Evolutionary conservation across 352 stramenopile species (phyloP).

Genomic region (Pythium aquatile): DNA sequence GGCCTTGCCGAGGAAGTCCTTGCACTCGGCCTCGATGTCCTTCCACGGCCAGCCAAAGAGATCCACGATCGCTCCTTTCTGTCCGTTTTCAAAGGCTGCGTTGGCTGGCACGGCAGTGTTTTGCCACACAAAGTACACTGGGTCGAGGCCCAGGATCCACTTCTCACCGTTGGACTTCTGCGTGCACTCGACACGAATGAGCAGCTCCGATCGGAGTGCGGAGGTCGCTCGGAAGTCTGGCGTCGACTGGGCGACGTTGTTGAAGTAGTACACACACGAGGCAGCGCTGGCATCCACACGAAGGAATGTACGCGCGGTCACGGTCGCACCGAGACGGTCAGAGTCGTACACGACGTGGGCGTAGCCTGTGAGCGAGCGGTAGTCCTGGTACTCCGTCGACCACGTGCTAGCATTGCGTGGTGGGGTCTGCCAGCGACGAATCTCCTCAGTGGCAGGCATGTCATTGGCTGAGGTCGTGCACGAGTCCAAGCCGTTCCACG

Average conservation of each 20-base stretch:
- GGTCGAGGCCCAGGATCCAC: slow-evolving; percentile 46
- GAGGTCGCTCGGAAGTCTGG: slow-evolving; percentile 26
- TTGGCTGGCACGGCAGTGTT: slow-evolving; percentile 34
- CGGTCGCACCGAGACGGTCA: slow-evolving; percentile 32
- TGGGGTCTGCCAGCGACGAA: slow-evolving; percentile 46
- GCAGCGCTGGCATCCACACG: slow-evolving; percentile 17
- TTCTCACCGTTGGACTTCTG: slow-evolving; percentile 12
- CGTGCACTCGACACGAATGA: slow-evolving; percentile 32
- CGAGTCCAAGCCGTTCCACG: slow-evolving; percentile 10
- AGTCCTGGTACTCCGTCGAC: slow-evolving; percentile 41
- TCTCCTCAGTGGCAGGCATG: slow-evolving; percentile 17
- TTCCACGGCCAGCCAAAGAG: slow-evolving; percentile 64
- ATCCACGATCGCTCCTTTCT: slow-evolving; percentile 63
- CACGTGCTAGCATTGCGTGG: slow-evolving; percentile 35
- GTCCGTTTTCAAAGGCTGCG: slow-evolving; percentile 36
- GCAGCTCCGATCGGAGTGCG: slow-evolving; percentile 31
- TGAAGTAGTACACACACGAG: slow-evolving; percentile 42
- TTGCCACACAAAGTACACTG: slow-evolving; percentile 69
- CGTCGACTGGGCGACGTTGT: slow-evolving; percentile 27
- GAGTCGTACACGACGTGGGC: slow-evolving; percentile 39
- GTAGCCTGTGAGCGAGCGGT: slow-evolving; percentile 35
- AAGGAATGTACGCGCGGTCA: slow-evolving; percentile 37
- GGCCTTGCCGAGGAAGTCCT: slow-evolving; percentile 55
- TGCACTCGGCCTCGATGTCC: slow-evolving; percentile 56
- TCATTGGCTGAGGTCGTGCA: slow-evolving; percentile 3